phyloP scores from a whole-genome alignment of 176 grass and related monocot genomes.

The Musa itinerans region DNA sequence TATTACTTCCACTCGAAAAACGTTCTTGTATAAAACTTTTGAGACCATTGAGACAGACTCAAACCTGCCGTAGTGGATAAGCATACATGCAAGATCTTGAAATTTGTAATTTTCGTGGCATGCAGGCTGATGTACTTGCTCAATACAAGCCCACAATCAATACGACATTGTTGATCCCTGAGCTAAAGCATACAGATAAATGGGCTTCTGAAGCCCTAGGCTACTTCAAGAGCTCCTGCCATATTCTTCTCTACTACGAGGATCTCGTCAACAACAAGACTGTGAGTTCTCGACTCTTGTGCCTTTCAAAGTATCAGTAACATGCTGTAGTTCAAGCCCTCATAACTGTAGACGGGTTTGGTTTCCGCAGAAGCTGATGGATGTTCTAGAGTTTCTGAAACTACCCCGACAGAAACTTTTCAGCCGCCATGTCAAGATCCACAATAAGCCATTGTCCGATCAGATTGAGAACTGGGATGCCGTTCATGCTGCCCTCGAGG shows the following conservation, averaged over 20 bases:
- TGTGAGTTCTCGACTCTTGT: constrained; percentile 33
- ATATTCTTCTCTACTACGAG: constrained; percentile 68
- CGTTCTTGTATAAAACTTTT: not conserved
- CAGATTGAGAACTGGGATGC: constrained; percentile 81
- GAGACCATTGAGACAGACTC: no score
- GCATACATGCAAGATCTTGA: not conserved
- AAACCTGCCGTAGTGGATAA: not conserved
- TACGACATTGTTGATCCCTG: constrained; percentile 39
- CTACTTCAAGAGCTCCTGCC: constrained; percentile 49
- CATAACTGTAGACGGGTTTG: not conserved
- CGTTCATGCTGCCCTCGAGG: constrained; percentile 46
- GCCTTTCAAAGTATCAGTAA: not conserved
- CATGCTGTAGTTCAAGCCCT: not conserved
- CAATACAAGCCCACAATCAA: constrained; percentile 70
- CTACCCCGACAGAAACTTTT: constrained; percentile 39
- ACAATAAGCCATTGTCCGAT: constrained; percentile 46
- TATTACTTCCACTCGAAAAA: not conserved
- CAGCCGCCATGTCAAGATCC: constrained; percentile 83
- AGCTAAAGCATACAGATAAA: constrained; percentile 36
- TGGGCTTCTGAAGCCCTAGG: constrained; percentile 37
- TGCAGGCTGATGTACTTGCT: constrained; percentile 62
- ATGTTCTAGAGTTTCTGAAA: constrained; percentile 66
- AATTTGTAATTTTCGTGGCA: constrained; percentile 4
- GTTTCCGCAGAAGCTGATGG: constrained; percentile 46
- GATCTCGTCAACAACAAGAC: constrained; percentile 58